Evolutionary conservation across 2,329 filamentous ascomycete genomes (phyloP).

Genomic region (Scorias spongiosa): DNA sequence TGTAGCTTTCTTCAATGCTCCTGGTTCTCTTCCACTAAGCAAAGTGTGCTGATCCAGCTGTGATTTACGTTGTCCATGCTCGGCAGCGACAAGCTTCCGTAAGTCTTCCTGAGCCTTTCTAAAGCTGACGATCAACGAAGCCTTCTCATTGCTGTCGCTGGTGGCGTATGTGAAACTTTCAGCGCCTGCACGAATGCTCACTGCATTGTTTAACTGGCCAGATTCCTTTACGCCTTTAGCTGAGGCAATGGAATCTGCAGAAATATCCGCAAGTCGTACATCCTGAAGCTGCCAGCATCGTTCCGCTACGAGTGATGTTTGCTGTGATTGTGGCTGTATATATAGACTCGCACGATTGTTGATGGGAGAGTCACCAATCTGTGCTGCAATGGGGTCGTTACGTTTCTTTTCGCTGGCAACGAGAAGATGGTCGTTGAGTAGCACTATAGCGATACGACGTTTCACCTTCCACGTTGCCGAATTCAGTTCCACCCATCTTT

Average conservation of each 20-base stretch:
- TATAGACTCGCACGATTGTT: constrained; percentile 18
- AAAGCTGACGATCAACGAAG: constrained; percentile 69
- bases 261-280: constrained; percentile 82
- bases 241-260: constrained; percentile 22
- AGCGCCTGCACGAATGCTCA: constrained; percentile 77
- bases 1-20: constrained; percentile 44
- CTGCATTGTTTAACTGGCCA: constrained; percentile 53
- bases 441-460: constrained; percentile 75
- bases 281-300: constrained; percentile 89
- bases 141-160: constrained; percentile 57
- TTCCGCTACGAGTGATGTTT: constrained; percentile 69
- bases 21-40: constrained; percentile 17
- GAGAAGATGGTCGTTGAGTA: constrained; percentile 88
- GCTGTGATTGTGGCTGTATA: constrained; percentile 27
- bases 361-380: constrained; percentile 9
- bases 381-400: constrained; percentile 35
- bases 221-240: constrained; percentile 31
- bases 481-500: constrained; percentile 89
- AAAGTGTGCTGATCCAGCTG: constrained; percentile 17
- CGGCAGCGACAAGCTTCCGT: constrained; percentile 67
- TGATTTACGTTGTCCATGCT: constrained; percentile 76
- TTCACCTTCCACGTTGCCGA: constrained; percentile 93
- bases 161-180: constrained; percentile 93
- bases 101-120: constrained; percentile 86
- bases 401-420: constrained; percentile 91